A percentile compares a stretch with the other conserved stretches of the same genome.
phyloP scores from a whole-genome alignment of 805 yeast species.

The Candida maesae region DNA sequence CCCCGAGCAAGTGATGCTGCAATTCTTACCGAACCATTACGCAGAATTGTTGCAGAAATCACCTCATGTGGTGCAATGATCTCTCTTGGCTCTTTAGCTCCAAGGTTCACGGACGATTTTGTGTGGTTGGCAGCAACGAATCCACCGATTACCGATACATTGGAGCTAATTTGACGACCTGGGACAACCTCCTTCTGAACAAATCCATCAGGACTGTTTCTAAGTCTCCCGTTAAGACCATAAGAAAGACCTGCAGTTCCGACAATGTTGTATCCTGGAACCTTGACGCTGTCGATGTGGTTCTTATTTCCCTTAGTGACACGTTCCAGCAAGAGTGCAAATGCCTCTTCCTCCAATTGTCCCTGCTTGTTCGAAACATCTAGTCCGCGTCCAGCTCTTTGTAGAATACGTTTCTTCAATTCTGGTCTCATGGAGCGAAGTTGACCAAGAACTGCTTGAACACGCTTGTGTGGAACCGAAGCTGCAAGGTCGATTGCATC shows the following conservation, averaged over 20 bases:
- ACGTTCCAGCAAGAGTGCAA: constrained; percentile 30
- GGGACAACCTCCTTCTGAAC: constrained; percentile 52
- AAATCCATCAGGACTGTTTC: constrained; percentile 69
- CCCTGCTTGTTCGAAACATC: constrained; percentile 21
- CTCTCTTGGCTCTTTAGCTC: constrained; percentile 42
- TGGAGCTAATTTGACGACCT: constrained; percentile 57
- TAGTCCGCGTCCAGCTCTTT: constrained; percentile 44
- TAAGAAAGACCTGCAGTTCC: constrained; percentile 81
- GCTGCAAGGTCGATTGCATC: constrained; percentile 5
- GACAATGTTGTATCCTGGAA: constrained; percentile 32
- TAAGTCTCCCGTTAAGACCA: constrained; percentile 60
- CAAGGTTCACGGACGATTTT: too few species aligned
- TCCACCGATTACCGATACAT: constrained; percentile 55
- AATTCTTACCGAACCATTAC: constrained; percentile 33
- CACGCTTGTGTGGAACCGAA: constrained; percentile 3
- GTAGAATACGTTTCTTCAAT: constrained; percentile 53
- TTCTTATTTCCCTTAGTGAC: constrained; percentile 8
- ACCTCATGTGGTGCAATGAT: constrained; percentile 39
- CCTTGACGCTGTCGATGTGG: constrained; percentile 9
- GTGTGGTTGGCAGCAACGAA: constrained; percentile 38
- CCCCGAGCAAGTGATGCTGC: too few species aligned
- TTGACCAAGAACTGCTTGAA: constrained; percentile 9
- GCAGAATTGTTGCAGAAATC: constrained; percentile 21
- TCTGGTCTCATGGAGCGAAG: constrained; percentile 38
- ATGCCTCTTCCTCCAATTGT: constrained; percentile 28